Base-by-base conservation (phyloP, 768 basidiomycete genomes). In the Pulveroboletus sp. region DNA sequence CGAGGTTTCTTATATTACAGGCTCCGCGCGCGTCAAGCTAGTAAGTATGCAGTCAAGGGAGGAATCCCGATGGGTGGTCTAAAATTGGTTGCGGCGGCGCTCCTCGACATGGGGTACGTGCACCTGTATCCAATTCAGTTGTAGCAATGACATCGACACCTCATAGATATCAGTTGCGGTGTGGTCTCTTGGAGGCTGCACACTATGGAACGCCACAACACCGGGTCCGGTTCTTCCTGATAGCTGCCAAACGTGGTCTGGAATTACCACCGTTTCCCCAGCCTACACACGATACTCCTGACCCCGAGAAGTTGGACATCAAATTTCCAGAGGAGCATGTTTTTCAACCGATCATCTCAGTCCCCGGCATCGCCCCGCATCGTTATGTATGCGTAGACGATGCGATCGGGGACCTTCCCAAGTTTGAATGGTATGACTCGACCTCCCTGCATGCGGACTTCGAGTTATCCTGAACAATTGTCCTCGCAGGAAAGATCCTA, bases 51-150 rank as follows among this genome's bases (percentile, higher is more conserved):
- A n/a, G 71, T 82, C 0, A 73, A 71, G 37, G 86, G 85, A 12
- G 87, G 85, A 0, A 78, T 88, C 33, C 70, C 76, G n/a, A 79
- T 80, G 75, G 90, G 90, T 7, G 86, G 86, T 0, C 59, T 91
- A 1, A 90, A 88, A 62, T 73, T 91, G 16, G 58, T 90, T 17
- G 60, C 81, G 0, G 69, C 81, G 5, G 78, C 80, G 0, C 59
- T 92, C 51, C 57, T 83, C 5, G 78, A 82, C 25, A 80, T 93
- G 78, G 75, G 75, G 89, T 90, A 62, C 44, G 71, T 32, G 14
- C n/a, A 0, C 25, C 29, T 37, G 40, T 20, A 12, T 13, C 39
- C 1, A 1, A n/a, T 7, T 50, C 23, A 8, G 20, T 27, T 2
- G 20, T 8, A 23, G 16, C 23, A 33, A 25, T 23, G 35, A 40